phyloP scores from a whole-genome alignment of 345 rosid species.

The Boechera stricta region DNA sequence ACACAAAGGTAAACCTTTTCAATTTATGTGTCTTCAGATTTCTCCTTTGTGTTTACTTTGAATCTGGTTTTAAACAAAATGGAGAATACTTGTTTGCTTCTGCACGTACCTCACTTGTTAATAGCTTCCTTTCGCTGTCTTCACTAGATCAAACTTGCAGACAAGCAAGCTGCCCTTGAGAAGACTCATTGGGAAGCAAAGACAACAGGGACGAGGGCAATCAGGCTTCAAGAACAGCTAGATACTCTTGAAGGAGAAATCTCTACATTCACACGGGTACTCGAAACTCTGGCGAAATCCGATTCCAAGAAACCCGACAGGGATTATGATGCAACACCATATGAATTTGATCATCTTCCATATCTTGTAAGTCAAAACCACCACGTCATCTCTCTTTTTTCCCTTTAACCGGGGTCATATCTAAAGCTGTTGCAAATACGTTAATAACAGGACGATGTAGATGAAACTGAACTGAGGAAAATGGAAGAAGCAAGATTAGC shows the following conservation, averaged over 20 bases:
- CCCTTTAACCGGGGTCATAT: slow-evolving; percentile 3
- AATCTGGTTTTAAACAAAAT: slow-evolving; percentile 15
- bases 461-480: slow-evolving; percentile 54
- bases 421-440: slow-evolving; percentile 14
- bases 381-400: background rate
- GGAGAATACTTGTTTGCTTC: slow-evolving; percentile 7
- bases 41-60: slow-evolving; percentile 4
- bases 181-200: slow-evolving; percentile 93
- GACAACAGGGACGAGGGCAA: slow-evolving; percentile 65
- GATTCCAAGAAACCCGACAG: slow-evolving; percentile 44
- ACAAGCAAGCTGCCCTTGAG: slow-evolving; percentile 93
- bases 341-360: slow-evolving; percentile 58
- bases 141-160: slow-evolving; percentile 86
- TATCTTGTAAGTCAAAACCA: slow-evolving; percentile 59
- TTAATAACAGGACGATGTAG: slow-evolving; percentile 57
- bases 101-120: slow-evolving; percentile 4
- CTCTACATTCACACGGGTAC: slow-evolving; percentile 57
- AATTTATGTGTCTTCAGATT: background rate
- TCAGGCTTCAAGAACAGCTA: slow-evolving; percentile 77
- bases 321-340: slow-evolving; percentile 68
- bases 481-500: slow-evolving; percentile 88
- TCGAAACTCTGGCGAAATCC: slow-evolving; percentile 65
- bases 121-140: slow-evolving; percentile 21
- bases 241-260: slow-evolving; percentile 68
- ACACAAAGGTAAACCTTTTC: slow-evolving; percentile 69